Evolutionary conservation across 2,329 filamentous ascomycete genomes (phyloP).

Genomic region (Fusarium multiceps): DNA sequence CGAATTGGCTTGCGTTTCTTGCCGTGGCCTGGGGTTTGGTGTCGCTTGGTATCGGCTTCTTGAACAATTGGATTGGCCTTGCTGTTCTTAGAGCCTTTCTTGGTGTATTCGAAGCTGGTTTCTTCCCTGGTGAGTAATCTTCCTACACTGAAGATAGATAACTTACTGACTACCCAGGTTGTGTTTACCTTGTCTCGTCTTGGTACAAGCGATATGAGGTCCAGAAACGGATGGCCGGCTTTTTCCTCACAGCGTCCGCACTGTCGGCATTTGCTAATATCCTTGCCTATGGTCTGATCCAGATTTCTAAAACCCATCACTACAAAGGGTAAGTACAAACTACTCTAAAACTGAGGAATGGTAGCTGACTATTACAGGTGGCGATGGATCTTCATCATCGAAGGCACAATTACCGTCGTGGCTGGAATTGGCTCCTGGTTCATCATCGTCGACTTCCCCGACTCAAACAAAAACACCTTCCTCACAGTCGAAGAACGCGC

Average conservation of each 20-base stretch:
- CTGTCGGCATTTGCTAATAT: conserved; percentile 31
- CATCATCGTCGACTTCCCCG: conserved; percentile 36
- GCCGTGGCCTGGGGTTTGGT: conserved; percentile 25
- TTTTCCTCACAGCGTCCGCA: conserved; percentile 23
- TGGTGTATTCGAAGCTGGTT: conserved; percentile 30
- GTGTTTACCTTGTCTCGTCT: conserved; percentile 25
- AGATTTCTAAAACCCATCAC: conserved; percentile 19
- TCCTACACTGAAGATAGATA: neutral
- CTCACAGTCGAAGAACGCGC: conserved; percentile 17
- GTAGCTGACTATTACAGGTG: neutral
- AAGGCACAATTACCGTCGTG: conserved; percentile 26
- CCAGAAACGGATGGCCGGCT: conserved; percentile 24
- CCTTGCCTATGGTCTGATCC: conserved; percentile 26
- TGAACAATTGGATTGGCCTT: conserved; percentile 18
- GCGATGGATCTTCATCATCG: conserved; percentile 37
- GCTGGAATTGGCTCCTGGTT: conserved; percentile 32
- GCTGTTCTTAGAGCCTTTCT: conserved; percentile 19
- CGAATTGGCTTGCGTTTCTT: conserved; percentile 32
- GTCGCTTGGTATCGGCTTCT: conserved; percentile 26
- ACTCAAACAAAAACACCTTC: conserved; percentile 26
- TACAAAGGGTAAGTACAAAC: conserved; percentile 17
- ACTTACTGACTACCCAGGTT: neutral
- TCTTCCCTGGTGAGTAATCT: conserved; percentile 18
- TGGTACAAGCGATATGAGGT: conserved; percentile 36
- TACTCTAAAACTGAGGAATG: rapidly evolving